phyloP scores from a whole-genome alignment of 2,329 filamentous ascomycete species.

The Hypoxylon sp. region DNA sequence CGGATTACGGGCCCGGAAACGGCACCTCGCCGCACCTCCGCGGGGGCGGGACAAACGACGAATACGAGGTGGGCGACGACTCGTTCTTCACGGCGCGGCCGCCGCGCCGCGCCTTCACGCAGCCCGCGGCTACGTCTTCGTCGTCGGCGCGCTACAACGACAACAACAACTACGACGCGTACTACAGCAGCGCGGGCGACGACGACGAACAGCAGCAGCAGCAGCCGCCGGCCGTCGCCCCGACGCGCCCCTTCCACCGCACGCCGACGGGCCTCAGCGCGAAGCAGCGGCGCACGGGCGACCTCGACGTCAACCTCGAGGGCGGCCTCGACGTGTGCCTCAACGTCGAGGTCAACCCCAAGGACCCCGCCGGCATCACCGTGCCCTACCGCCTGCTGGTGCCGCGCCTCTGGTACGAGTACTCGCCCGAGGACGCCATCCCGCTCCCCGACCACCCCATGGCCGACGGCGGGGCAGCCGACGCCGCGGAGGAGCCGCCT shows the following conservation, averaged over 20 bases:
- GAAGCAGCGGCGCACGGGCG: constrained; percentile 64
- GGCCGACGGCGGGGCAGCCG: no score
- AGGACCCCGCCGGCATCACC: constrained; percentile 87
- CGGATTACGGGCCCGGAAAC: constrained; percentile 17
- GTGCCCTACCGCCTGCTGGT: constrained; percentile 86
- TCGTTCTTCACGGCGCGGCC: constrained; percentile 60
- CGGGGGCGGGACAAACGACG: constrained; percentile 45
- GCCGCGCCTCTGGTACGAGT: constrained; percentile 74
- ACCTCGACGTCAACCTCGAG: constrained; percentile 75
- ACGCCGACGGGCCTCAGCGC: constrained; percentile 73
- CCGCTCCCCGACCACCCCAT: no score
- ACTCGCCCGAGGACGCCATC: constrained; percentile 52
- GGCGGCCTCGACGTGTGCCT: constrained; percentile 86
- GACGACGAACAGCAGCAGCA: constrained; percentile 13
- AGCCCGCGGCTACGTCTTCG: constrained; percentile 26
- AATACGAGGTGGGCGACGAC: constrained; percentile 65
- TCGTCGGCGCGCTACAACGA: constrained; percentile 21
- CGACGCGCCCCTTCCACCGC: constrained; percentile 63
- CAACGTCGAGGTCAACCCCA: constrained; percentile 87
- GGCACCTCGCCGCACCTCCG: constrained; percentile 29
- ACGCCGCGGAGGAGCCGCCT: background rate
- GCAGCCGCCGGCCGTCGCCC: constrained; percentile 5
- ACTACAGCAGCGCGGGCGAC: constrained; percentile 19
- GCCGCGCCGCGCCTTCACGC: constrained; percentile 41
- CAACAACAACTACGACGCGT: constrained; percentile 2